phyloP scores from a whole-genome alignment of 805 yeast species.

The Candida odintsovae region DNA sequence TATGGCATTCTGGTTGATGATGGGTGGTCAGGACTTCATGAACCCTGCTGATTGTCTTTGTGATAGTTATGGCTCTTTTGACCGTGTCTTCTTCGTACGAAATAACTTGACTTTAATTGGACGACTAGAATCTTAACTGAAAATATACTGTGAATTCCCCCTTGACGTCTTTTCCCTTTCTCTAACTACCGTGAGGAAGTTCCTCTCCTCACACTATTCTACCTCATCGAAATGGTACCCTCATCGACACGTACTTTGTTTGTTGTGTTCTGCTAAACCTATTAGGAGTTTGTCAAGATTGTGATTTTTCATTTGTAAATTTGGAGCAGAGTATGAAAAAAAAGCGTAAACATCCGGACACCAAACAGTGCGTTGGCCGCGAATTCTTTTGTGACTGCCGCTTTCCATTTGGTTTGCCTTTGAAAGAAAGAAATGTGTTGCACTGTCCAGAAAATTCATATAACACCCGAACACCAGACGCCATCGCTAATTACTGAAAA shows the following conservation, averaged over 20 bases:
- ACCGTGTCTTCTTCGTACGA: not conserved
- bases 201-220: not conserved
- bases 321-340: constrained; percentile 3
- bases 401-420: not conserved
- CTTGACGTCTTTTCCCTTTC: not conserved
- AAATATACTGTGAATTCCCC: not conserved
- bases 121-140: not conserved
- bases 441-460: not conserved
- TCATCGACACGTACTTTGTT: constrained; percentile 18
- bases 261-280: constrained; percentile 10
- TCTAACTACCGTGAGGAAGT: not conserved
- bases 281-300: constrained; percentile 4
- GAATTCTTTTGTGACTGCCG: not conserved
- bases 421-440: not conserved
- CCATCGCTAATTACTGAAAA: not conserved
- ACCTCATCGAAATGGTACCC: not conserved
- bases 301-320: constrained; percentile 7
- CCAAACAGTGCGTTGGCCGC: not conserved
- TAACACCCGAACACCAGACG: constrained; percentile 3
- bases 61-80: not conserved
- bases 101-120: not conserved
- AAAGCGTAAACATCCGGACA: constrained; percentile 5
- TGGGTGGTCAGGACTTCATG: not conserved
- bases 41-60: not conserved
- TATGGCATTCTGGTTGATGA: not conserved